These are phyloP conservation scores for Harrya chromipes DNA, from an alignment of 768 basidiomycete species.

Conservation along the genomic window DNA sequence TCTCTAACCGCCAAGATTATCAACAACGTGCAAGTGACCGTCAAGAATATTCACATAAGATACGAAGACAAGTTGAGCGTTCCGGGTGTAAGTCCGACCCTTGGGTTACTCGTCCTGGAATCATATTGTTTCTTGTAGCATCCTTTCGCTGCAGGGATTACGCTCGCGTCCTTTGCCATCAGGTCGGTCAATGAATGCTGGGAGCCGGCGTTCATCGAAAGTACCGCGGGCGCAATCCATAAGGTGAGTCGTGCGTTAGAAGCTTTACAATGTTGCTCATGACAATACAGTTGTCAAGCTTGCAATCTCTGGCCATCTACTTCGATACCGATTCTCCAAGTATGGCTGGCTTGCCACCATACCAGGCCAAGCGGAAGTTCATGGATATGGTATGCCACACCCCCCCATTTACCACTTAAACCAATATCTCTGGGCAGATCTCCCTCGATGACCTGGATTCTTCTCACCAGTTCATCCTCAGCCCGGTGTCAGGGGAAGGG, in stretches of 20 bases:
- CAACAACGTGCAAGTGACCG: conserved; percentile 93
- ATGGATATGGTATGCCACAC: conserved; percentile 55
- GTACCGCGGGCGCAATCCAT: conserved; percentile 80
- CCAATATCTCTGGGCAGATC: conserved; percentile 38
- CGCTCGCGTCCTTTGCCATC: conserved; percentile 83
- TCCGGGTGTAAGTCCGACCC: conserved; percentile 66
- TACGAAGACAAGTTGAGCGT: conserved; percentile 96
- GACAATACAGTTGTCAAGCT: conserved; percentile 64
- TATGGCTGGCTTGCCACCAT: conserved; percentile 62
- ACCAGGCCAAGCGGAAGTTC: conserved; percentile 72
- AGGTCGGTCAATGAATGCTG: conserved; percentile 86
- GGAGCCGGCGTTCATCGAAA: conserved; percentile 91
- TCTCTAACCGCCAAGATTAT: conserved; percentile 86
- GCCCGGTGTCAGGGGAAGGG: conserved; percentile 94
- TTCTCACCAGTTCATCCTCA: conserved; percentile 88
- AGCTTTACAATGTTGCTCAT: conserved; percentile 1
- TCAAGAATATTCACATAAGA: conserved; percentile 93
- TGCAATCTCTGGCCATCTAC: conserved; percentile 87
- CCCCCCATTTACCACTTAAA: not conserved
- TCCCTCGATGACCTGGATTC: conserved; percentile 42
- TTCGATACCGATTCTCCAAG: conserved; percentile 90
- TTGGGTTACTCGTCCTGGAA: not conserved
- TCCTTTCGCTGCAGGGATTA: conserved; percentile 90
- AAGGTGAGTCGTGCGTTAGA: conserved; percentile 51
- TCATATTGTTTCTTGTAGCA: conserved; percentile 49